A percentile compares a stretch with the other conserved stretches of the same genome.
These are phyloP conservation scores for Wickerhamomyces sp. DNA, from an alignment of 1,139 yeast species.

Conservation along the genomic window DNA sequence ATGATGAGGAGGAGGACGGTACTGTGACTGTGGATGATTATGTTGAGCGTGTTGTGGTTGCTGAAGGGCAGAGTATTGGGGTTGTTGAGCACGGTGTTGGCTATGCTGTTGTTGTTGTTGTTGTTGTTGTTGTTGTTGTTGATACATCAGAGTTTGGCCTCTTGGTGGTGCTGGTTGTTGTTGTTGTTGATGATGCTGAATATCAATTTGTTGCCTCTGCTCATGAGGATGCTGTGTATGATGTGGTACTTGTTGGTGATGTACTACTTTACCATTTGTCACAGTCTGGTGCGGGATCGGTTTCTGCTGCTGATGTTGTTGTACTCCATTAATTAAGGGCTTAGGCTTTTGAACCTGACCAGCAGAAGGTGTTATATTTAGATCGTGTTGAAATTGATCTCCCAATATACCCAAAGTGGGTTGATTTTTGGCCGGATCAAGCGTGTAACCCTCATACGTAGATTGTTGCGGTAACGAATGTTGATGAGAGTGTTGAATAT, in stretches of 20 bases:
- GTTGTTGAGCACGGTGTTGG: not conserved
- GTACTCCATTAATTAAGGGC: too few species aligned
- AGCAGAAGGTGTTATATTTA: not conserved
- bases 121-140: conserved; percentile 6
- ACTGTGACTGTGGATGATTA: conserved; percentile 10
- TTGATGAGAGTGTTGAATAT: not conserved
- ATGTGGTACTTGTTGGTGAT: conserved; percentile 10
- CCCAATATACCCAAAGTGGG: not conserved
- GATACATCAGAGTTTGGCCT: not conserved
- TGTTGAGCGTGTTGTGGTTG: conserved; percentile 2
- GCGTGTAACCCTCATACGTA: conserved; percentile 1
- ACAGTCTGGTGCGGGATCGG: too few species aligned
- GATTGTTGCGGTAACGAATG: not conserved
- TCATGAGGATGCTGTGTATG: conserved; percentile 17
- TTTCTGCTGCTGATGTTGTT: too few species aligned
- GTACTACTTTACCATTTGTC: conserved; percentile 14
- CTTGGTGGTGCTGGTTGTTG: not conserved
- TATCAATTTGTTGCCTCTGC: not conserved
- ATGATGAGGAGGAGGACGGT: conserved; percentile 12
- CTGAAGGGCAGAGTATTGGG: not conserved
- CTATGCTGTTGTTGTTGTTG: conserved; percentile 1
- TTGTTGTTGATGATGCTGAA: conserved; percentile 6
- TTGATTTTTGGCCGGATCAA: conserved; percentile 12
- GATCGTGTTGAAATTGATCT: too few species aligned
- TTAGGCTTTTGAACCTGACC: not conserved